Conservation (phyloP, 371 early-diverging fungal genomes). For the Quaeritorhiza haematococci region DNA sequence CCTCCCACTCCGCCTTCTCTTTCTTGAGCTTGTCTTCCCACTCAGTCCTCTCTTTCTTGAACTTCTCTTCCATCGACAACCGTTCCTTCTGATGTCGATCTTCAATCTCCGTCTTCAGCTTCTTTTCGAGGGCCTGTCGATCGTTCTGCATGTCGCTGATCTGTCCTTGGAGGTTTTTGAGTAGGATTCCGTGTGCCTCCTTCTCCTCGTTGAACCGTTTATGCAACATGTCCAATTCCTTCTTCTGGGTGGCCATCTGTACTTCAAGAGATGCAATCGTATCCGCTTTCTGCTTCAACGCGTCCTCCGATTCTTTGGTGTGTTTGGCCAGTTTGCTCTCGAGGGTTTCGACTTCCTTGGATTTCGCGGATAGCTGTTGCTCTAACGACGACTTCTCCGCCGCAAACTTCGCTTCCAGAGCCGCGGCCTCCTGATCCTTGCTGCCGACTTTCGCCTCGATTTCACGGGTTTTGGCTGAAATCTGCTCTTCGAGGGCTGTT, state of each 20-base stretch:
- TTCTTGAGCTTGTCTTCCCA: constrained; percentile 11
- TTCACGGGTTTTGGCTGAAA: too few species aligned
- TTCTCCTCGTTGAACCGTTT: constrained; percentile 8
- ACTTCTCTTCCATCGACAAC: constrained; percentile 17
- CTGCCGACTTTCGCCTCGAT: too few species aligned
- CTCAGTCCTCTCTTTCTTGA: constrained; percentile 17
- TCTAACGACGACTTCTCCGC: too few species aligned
- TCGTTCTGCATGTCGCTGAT: constrained; percentile 2
- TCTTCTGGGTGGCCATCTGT: constrained; percentile 1
- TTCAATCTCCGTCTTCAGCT: constrained; percentile 5
- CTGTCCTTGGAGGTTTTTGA: constrained; percentile 22
- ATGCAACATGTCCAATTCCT: background rate
- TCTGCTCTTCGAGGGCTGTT: too few species aligned
- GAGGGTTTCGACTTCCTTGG: too few species aligned
- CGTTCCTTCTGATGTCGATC: constrained; percentile 14
- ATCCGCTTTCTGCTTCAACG: too few species aligned
- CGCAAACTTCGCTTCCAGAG: too few species aligned
- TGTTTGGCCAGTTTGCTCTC: too few species aligned
- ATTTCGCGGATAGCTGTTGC: too few species aligned
- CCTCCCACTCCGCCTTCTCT: constrained; percentile 15
- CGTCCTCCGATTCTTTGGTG: too few species aligned
- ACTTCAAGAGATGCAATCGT: too few species aligned
- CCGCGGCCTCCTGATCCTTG: too few species aligned
- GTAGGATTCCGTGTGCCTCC: constrained; percentile 11
- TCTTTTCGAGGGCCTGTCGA: constrained; percentile 6